phyloP scores from a whole-genome alignment of 2,329 filamentous ascomycete genomes.

The Colletotrichum sp. region DNA sequence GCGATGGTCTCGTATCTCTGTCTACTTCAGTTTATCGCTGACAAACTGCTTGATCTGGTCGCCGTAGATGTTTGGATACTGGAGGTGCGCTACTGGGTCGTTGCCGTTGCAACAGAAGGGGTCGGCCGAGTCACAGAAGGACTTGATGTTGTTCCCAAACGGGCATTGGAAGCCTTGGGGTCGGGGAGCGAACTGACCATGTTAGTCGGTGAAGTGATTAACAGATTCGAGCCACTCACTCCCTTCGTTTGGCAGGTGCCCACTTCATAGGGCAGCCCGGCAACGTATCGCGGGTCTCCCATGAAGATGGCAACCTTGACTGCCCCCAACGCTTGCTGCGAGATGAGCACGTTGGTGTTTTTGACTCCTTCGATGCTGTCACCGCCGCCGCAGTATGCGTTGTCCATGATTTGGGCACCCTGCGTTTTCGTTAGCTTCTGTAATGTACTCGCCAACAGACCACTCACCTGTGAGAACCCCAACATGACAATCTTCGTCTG shows the following conservation, averaged over 20 bases:
- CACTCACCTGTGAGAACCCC: constrained; percentile 64
- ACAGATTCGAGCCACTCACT: constrained; percentile 43
- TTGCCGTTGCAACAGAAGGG: constrained; percentile 68
- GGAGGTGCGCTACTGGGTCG: constrained; percentile 54
- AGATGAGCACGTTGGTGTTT: constrained; percentile 47
- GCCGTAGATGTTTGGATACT: constrained; percentile 16
- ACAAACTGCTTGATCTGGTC: constrained; percentile 19
- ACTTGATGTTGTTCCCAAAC: constrained; percentile 59
- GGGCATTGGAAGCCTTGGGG: constrained; percentile 59
- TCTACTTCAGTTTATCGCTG: constrained; percentile 7
- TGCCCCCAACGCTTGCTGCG: constrained; percentile 52
- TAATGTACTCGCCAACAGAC: neutral
- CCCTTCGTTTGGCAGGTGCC: constrained; percentile 63
- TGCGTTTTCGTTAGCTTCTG: constrained; percentile 27
- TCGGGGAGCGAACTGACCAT: constrained; percentile 57
- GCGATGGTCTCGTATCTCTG: neutral
- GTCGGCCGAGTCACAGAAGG: constrained; percentile 64
- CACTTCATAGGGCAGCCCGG: constrained; percentile 62
- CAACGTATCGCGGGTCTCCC: constrained; percentile 64
- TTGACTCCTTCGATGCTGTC: constrained; percentile 50
- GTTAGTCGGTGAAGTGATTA: neutral
- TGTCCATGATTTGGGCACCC: constrained; percentile 69
- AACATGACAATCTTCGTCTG: constrained; percentile 62
- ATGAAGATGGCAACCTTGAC: constrained; percentile 71
- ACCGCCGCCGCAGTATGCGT: constrained; percentile 66